Evolutionary conservation across 2,329 filamentous ascomycete genomes (phyloP).

Genomic region (Cercospora zeae-maydis): DNA sequence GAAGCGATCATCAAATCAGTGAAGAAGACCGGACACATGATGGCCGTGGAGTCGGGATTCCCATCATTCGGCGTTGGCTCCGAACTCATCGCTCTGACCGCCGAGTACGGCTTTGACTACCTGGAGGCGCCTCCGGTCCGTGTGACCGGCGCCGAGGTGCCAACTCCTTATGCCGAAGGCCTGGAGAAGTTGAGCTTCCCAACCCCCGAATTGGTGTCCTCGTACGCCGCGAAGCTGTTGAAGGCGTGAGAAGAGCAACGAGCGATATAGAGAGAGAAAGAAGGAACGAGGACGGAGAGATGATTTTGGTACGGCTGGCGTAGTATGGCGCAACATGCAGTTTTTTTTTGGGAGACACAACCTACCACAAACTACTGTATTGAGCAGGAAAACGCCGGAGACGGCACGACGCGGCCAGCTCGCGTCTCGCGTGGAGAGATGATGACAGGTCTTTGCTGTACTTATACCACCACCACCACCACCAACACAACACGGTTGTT

Average conservation of each 20-base stretch:
- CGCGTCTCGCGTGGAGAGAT: conserved; percentile 10
- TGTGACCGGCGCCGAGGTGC: conserved; percentile 94
- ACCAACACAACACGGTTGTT: conserved; percentile 13
- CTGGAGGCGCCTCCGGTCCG: conserved; percentile 89
- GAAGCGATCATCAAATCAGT: conserved; percentile 94
- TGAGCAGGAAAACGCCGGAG: background rate
- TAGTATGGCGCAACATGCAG: background rate
- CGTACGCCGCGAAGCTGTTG: conserved; percentile 85
- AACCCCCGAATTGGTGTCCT: conserved; percentile 78
- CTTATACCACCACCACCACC: conserved; percentile 12
- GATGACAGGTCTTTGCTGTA: conserved; percentile 24
- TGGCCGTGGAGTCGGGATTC: conserved; percentile 93
- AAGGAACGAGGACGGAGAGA: background rate
- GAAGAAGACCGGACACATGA: conserved; percentile 94
- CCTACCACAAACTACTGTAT: background rate
- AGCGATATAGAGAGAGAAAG: background rate
- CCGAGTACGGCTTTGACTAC: conserved; percentile 99
- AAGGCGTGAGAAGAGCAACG: conserved; percentile 52
- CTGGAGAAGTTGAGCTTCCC: conserved; percentile 97
- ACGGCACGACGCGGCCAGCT: conserved; percentile 1
- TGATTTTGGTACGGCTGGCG: conserved; percentile 4
- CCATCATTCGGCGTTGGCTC: conserved; percentile 89
- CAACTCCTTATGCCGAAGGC: conserved; percentile 88
- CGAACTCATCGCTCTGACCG: conserved; percentile 88
- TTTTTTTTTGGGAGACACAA: background rate